phyloP scores from a whole-genome alignment of 768 basidiomycete genomes.

The Agaricus bisporus region DNA sequence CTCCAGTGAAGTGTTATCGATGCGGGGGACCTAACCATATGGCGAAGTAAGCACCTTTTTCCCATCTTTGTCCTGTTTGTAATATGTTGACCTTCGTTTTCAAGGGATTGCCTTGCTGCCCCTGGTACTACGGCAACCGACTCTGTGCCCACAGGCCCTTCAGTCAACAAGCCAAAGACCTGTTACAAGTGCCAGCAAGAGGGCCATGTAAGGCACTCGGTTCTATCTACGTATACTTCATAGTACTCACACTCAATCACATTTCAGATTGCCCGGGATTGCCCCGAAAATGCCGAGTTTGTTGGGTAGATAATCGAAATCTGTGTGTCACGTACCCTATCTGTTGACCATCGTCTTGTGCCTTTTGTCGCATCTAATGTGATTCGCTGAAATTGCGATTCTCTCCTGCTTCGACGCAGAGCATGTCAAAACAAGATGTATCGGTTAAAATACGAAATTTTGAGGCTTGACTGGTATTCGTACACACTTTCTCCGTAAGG shows the following conservation, averaged over 20 bases:
- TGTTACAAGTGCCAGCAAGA: conserved; percentile 88
- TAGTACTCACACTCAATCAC: background rate
- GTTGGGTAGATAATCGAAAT: conserved; percentile 28
- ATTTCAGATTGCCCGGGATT: conserved; percentile 58
- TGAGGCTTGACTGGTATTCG: too few species aligned
- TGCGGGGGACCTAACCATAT: conserved; percentile 88
- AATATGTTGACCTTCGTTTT: too few species aligned
- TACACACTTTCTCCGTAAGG: too few species aligned
- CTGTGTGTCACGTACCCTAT: background rate
- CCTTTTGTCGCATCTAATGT: conserved; percentile 4
- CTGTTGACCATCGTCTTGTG: background rate
- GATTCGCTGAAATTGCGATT: background rate
- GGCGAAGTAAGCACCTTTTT: conserved; percentile 48
- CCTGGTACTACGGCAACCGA: conserved; percentile 46
- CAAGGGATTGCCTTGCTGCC: conserved; percentile 77
- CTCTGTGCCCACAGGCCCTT: conserved; percentile 35
- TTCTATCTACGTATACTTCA: background rate
- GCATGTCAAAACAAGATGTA: background rate
- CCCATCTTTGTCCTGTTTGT: conserved; percentile 3
- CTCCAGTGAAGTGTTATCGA: conserved; percentile 83
- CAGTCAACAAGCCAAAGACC: conserved; percentile 53
- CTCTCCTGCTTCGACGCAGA: background rate
- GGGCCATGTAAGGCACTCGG: conserved; percentile 62
- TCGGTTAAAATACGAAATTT: too few species aligned
- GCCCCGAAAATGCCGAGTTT: conserved; percentile 51